Evolutionary conservation across 2,329 filamentous ascomycete genomes (phyloP).

Genomic region (Colletotrichum graminicola): DNA sequence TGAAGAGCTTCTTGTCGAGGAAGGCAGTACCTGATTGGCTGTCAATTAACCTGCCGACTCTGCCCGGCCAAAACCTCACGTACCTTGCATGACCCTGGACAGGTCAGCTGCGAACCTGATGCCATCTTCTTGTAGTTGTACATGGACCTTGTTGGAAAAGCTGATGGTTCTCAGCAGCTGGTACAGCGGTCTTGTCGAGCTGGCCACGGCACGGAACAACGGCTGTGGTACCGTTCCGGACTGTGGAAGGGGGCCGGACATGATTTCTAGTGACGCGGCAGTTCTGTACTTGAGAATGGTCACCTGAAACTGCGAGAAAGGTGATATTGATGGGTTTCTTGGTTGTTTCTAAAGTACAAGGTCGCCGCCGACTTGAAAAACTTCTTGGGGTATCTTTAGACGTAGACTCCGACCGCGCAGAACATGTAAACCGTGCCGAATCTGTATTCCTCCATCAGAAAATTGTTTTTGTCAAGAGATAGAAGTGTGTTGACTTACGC

Average conservation of each 20-base stretch:
- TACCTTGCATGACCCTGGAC: constrained; percentile 91
- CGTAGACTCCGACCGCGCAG: constrained; percentile 98
- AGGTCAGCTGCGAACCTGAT: constrained; percentile 91
- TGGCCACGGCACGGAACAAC: constrained; percentile 81
- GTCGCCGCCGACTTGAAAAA: constrained; percentile 44
- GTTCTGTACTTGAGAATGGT: constrained; percentile 13
- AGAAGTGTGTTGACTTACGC: constrained; percentile 72
- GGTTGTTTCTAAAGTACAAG: constrained; percentile 44
- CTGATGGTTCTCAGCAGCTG: constrained; percentile 70
- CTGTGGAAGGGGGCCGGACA: constrained; percentile 46
- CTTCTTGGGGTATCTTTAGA: constrained; percentile 73
- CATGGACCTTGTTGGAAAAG: constrained; percentile 69
- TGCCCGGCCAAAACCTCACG: constrained; percentile 64
- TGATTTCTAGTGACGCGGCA: constrained; percentile 2
- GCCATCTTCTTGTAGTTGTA: constrained; percentile 86
- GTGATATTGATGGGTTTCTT: constrained; percentile 36
- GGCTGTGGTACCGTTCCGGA: constrained; percentile 52
- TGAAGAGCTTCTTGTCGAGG: constrained; percentile 90
- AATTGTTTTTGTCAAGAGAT: constrained; percentile 16
- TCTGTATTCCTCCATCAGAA: constrained; percentile 59
- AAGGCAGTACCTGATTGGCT: constrained; percentile 66
- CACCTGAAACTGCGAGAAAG: constrained; percentile 25
- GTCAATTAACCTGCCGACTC: constrained; percentile 10
- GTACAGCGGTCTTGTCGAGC: constrained; percentile 81
- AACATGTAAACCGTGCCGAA: constrained; percentile 98